Percentiles rank a stretch among this genome's conserved stretches.
Conservation (phyloP, 2,329 filamentous ascomycete species). For the Bipolaris victoriae region DNA sequence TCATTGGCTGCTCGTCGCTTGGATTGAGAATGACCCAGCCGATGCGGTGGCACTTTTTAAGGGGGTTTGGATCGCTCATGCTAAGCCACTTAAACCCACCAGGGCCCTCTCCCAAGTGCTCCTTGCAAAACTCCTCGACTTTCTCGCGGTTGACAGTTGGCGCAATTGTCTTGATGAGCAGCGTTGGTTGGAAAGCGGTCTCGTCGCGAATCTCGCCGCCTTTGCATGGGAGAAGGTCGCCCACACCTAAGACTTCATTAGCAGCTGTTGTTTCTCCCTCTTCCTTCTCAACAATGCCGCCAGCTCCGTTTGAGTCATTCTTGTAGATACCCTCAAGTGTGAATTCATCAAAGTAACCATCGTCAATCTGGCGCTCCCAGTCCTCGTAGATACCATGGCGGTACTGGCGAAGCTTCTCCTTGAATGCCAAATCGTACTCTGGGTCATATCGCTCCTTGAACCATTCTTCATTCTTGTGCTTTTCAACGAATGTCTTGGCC, state of each 20-base stretch:
- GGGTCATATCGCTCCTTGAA: constrained; percentile 94
- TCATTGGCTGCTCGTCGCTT: constrained; percentile 67
- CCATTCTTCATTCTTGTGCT: constrained; percentile 97
- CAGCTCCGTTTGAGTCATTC: constrained; percentile 85
- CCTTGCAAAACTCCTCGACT: constrained; percentile 91
- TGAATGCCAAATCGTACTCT: constrained; percentile 77
- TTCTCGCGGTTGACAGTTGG: constrained; percentile 94
- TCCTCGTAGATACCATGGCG: constrained; percentile 79
- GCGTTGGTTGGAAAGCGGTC: constrained; percentile 83
- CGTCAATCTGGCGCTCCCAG: constrained; percentile 87
- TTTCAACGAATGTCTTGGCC: constrained; percentile 86
- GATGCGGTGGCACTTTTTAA: constrained; percentile 96
- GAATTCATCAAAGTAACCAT: constrained; percentile 90
- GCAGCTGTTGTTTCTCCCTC: constrained; percentile 91
- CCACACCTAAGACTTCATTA: constrained; percentile 90
- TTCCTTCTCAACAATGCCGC: constrained; percentile 88
- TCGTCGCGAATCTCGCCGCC: constrained; percentile 90
- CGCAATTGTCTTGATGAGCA: constrained; percentile 97
- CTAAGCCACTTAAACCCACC: constrained; percentile 96
- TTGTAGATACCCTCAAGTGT: constrained; percentile 94
- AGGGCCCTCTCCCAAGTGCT: constrained; percentile 87
- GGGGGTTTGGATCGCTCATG: constrained; percentile 93
- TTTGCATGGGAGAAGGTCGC: constrained; percentile 82
- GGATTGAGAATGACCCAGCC: constrained; percentile 98
- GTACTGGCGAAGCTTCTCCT: constrained; percentile 77